Base-by-base conservation (phyloP, 306 rosid species). In the Trifolium subterraneum region DNA sequence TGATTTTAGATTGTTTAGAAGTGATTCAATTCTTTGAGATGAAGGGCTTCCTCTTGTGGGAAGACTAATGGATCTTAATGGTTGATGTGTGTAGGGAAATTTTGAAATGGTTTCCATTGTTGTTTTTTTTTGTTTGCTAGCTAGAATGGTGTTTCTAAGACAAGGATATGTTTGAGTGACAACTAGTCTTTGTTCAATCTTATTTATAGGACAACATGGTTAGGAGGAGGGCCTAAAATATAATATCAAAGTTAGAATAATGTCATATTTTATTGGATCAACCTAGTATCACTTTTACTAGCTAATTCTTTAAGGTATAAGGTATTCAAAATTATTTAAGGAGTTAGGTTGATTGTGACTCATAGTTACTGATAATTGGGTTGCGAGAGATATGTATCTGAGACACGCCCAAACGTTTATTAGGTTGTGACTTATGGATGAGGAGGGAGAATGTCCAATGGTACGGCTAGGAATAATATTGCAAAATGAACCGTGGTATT, bases 51-150 rank as follows among this genome's bases (percentile, higher is more conserved):
- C 23, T 82, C 97, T 91, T 0, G 90, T 27, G 12, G 98, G 95
- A 69, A 90, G 86, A 79, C 96, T 94, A 50, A 91, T 88, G 6
- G 98, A 91, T 64, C 97, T 88, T 44, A 84, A 12, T 1, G 90
- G 96, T 52, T 78, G 92, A 64, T 79, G 85, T 42, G 82, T 19
- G 14, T 41, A 47, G 6, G 71, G 44, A 0, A 68, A n/a, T 72
- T 68, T 70, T 8, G 84, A 78, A 42, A 54, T 31, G 52, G 70
- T 12, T 81, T 77, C 83, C 90, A 86, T 82, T n/a, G n/a, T n/a
- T n/a, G n/a, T n/a, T n/a, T 31, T 71, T 75, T 58, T 66, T 58
- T 51, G 55, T 39, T 33, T 61, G 11, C 35, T 54, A 41, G 76
- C 29, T 70, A 12, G 42, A 66, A 73, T 31, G 55, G 7, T 68